Evolutionary conservation across 2,329 filamentous ascomycete species (phyloP).

Genomic region (Fusarium piperis): DNA sequence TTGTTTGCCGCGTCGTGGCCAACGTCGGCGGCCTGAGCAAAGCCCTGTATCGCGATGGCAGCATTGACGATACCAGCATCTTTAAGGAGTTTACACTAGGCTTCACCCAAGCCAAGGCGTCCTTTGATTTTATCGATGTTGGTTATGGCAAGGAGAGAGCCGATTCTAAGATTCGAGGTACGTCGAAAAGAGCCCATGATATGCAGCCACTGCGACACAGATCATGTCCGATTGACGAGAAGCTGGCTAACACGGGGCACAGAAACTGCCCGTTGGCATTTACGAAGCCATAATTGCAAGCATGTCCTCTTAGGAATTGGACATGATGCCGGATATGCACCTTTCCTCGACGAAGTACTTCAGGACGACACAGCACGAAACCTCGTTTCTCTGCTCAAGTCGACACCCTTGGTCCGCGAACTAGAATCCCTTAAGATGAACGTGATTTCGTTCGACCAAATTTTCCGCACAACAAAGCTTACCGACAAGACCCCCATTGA

Average conservation of each 20-base stretch:
- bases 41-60: constrained; percentile 60
- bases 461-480: constrained; percentile 67
- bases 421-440: constrained; percentile 58
- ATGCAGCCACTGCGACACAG: not conserved
- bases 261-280: constrained; percentile 66
- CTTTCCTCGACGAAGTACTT: constrained; percentile 66
- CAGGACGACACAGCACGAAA: constrained; percentile 53
- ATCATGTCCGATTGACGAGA: not conserved
- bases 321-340: constrained; percentile 68
- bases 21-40: constrained; percentile 62
- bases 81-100: constrained; percentile 67
- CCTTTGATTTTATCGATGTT: constrained; percentile 72
- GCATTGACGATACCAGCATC: constrained; percentile 54
- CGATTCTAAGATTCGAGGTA: constrained; percentile 70
- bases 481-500: constrained; percentile 44
- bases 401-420: constrained; percentile 60
- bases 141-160: constrained; percentile 67
- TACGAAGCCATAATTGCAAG: constrained; percentile 69
- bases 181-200: constrained; percentile 7
- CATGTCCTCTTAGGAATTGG: constrained; percentile 70
- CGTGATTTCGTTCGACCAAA: constrained; percentile 55
- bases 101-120: constrained; percentile 67
- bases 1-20: constrained; percentile 66
- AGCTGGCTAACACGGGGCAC: constrained; percentile 11
- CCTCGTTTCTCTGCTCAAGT: constrained; percentile 65